phyloP scores from a whole-genome alignment of 805 yeast genomes.

The Lipomyces orientalis region DNA sequence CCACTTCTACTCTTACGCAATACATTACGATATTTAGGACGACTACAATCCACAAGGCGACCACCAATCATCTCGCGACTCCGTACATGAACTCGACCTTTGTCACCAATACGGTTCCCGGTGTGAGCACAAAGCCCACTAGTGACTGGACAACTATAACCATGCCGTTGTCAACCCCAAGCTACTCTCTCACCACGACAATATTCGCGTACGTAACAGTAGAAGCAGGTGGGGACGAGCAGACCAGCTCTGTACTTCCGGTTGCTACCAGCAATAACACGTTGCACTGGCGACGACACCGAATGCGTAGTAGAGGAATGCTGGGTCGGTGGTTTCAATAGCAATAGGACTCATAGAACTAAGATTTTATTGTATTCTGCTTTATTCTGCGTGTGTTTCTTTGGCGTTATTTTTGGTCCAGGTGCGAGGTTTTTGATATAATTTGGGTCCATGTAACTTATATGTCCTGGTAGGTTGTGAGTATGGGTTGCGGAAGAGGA shows the following conservation, averaged over 20 bases:
- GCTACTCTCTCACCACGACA: slow-evolving; percentile 7
- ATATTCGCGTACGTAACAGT: slow-evolving; percentile 1
- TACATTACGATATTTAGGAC: slow-evolving; percentile 8
- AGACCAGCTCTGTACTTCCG: not conserved
- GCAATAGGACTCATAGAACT: not conserved
- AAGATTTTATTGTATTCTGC: not conserved
- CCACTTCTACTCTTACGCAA: slow-evolving; percentile 17
- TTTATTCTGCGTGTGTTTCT: not conserved
- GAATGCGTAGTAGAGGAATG: not conserved
- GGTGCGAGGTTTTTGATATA: not conserved
- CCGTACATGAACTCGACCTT: slow-evolving; percentile 9
- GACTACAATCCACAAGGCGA: not conserved
- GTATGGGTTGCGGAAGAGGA: not conserved
- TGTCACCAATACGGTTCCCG: not conserved
- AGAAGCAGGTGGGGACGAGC: not conserved
- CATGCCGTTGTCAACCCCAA: not conserved
- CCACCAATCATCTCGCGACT: not conserved
- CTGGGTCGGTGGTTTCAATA: not conserved
- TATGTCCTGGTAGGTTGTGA: no score
- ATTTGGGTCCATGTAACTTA: no score
- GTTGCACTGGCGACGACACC: slow-evolving; percentile 1
- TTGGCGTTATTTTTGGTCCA: not conserved
- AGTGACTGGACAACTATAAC: not conserved
- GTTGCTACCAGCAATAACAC: not conserved
- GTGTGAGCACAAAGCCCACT: not conserved